These are phyloP conservation scores for Pythium grandisporangium DNA, from an alignment of 352 stramenopile genomes.

Conservation along the genomic window DNA sequence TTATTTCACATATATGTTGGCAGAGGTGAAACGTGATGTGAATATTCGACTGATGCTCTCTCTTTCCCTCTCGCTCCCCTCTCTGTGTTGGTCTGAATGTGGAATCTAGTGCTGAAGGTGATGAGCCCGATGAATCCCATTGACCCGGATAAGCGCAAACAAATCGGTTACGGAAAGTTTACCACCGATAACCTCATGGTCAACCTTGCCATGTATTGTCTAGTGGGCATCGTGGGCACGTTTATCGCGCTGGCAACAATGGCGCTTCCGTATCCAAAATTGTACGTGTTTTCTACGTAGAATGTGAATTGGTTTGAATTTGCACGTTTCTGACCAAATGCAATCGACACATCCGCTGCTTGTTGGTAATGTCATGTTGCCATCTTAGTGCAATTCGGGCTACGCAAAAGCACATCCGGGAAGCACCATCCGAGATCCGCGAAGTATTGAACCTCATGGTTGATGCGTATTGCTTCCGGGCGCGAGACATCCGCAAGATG, in stretches of 20 bases:
- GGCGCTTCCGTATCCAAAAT: constrained; percentile 52
- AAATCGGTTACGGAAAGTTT: constrained; percentile 33
- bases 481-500: constrained; percentile 67
- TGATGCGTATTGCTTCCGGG: constrained; percentile 69
- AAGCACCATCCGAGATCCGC: constrained; percentile 47
- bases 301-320: too few relatives aligned
- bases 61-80: too few relatives aligned
- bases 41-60: neutral
- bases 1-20: too few relatives aligned
- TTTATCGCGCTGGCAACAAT: constrained; percentile 53
- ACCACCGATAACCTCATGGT: constrained; percentile 40
- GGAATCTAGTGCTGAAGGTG: constrained; percentile 59
- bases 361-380: too few relatives aligned
- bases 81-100: too few relatives aligned
- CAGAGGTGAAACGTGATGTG: constrained; percentile 1
- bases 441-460: constrained; percentile 77
- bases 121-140: constrained; percentile 61
- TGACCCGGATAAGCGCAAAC: constrained; percentile 31
- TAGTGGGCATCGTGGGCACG: constrained; percentile 48
- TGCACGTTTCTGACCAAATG: too few relatives aligned
- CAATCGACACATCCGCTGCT: too few relatives aligned
- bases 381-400: constrained; percentile 48
- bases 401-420: constrained; percentile 30
- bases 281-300: too few relatives aligned
- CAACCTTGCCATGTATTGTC: constrained; percentile 58